Base-by-base conservation (phyloP, 768 basidiomycete genomes). In the Boletus fagicola region DNA sequence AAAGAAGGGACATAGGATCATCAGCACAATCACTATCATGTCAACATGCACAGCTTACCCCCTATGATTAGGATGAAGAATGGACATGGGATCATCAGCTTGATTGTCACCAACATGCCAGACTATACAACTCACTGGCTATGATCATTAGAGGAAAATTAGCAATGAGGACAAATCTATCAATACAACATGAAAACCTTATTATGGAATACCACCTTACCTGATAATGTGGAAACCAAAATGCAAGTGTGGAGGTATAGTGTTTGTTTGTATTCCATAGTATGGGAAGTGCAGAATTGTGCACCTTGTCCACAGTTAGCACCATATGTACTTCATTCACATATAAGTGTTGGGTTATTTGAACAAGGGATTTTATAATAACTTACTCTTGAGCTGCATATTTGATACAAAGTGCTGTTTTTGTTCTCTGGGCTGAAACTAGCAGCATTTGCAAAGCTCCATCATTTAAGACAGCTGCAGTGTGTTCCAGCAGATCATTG, bases 381-480 rank as follows among this genome's bases (percentile, higher is more conserved):
- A 39, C 58, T 3, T 7, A 59, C 58, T 11, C 4, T 15, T 20
- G 7, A 1, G 22, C 18, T 44, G 57, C 57, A 58, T 58, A 31
- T 39, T 36, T 56, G 0, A 58, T 11, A 45, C 54, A 58, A 18
- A 58, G 43, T 16, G n/a, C 13, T 3, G 51, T 45, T 10, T 56
- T 56, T 51, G 49, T 40, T 18, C 38, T 16, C 33, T 56, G 48
- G 13, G 55, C 43, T 11, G 50, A 45, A 24, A 56, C 43, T 4
- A 52, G 28, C 6, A 56, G 26, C 43, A 56, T 53, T 53, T 53
- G 26, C 16, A 57, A 31, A 15, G 36, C 24, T 24, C 26, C 7
- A 2, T 46, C 44, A 57, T 40, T 33, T 2, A 57, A 15, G 13
- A 38, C 31, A 26, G 12, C 13, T 47, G 51, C 30, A 22, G 43